phyloP scores from a whole-genome alignment of 768 basidiomycete genomes.

The Hygrophorus pudorinus region DNA sequence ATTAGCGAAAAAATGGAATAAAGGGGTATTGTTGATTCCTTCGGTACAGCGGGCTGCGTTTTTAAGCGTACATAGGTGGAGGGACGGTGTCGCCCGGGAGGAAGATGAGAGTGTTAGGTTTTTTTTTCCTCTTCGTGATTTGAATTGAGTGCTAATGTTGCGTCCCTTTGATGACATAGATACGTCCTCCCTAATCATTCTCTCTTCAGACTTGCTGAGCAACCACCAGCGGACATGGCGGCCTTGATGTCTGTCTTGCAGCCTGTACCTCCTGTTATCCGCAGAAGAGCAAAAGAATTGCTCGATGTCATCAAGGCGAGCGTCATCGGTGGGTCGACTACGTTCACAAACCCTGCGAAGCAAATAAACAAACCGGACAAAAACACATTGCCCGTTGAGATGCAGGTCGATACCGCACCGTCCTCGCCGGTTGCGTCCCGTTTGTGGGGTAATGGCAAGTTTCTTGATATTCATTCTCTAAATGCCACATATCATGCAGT shows the following conservation, averaged over 20 bases:
- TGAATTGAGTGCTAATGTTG: not conserved
- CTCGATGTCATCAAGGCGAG: constrained; percentile 49
- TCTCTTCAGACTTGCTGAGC: constrained; percentile 65
- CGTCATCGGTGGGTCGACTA: constrained; percentile 12
- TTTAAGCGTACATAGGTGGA: constrained; percentile 69
- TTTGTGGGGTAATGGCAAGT: constrained; percentile 24
- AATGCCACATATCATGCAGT: not conserved
- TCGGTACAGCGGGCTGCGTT: constrained; percentile 52
- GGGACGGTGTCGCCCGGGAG: constrained; percentile 66
- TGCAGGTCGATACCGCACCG: constrained; percentile 1
- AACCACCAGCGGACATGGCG: constrained; percentile 55
- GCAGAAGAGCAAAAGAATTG: constrained; percentile 52
- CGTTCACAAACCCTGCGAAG: no score
- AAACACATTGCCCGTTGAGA: not conserved
- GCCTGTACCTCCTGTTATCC: constrained; percentile 53
- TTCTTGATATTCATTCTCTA: not conserved
- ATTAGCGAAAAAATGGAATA: constrained; percentile 79
- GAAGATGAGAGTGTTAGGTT: constrained; percentile 84
- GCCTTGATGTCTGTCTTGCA: constrained; percentile 50
- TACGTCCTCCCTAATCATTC: constrained; percentile 71
- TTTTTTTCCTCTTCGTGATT: not conserved
- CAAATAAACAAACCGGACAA: no score
- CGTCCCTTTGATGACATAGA: constrained; percentile 23
- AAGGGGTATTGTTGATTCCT: constrained; percentile 33
- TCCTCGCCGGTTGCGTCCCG: not conserved